Evolutionary conservation across 2,329 filamentous ascomycete species (phyloP).

Genomic region (Nannizzia gypsea): DNA sequence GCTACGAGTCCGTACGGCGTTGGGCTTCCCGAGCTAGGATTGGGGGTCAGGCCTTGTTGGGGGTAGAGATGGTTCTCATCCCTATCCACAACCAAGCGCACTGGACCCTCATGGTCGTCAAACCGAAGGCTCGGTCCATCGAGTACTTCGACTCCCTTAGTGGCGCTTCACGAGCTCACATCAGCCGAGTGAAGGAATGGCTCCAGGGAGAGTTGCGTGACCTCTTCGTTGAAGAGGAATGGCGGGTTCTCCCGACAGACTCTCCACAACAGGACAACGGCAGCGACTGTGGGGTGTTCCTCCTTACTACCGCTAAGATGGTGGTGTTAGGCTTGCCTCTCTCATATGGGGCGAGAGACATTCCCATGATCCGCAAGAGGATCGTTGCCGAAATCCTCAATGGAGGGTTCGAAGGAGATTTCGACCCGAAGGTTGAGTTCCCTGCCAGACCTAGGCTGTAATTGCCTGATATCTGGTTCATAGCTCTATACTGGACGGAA

Average conservation of each 20-base stretch:
- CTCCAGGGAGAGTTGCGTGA: conserved; percentile 32
- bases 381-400: conserved; percentile 39
- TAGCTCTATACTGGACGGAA: conserved; percentile 1
- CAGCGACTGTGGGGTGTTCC: conserved; percentile 41
- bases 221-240: conserved; percentile 33
- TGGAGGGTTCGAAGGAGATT: conserved; percentile 34
- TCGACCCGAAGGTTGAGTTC: conserved; percentile 19
- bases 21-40: conserved; percentile 40
- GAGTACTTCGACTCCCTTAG: conserved; percentile 40
- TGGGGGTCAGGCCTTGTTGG: conserved; percentile 32
- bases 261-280: conserved; percentile 38
- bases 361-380: conserved; percentile 31
- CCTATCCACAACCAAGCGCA: conserved; percentile 37
- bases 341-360: conserved; percentile 31
- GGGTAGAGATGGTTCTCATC: conserved; percentile 37
- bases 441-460: conserved; percentile 13
- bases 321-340: conserved; percentile 34
- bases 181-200: conserved; percentile 31
- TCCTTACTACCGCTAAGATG: conserved; percentile 38
- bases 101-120: conserved; percentile 39
- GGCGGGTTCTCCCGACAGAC: conserved; percentile 28
- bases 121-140: conserved; percentile 32
- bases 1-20: conserved; percentile 29
- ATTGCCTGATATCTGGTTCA: conserved; percentile 4
- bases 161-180: conserved; percentile 21